Conservation (phyloP, 768 basidiomycete genomes). For the Pleurotus sapidus region DNA sequence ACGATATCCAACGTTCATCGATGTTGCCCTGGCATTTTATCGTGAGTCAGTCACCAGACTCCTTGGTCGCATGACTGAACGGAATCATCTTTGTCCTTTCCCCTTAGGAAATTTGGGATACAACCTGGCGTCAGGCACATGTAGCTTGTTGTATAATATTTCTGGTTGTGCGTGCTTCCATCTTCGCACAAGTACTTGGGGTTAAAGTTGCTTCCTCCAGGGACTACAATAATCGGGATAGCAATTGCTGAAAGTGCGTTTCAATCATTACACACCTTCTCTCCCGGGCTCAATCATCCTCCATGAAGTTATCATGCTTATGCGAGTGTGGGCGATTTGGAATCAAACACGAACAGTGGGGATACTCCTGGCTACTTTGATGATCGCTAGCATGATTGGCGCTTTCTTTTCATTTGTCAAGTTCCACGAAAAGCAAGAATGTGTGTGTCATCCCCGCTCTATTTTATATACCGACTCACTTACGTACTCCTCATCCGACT, state of each 20-base stretch:
- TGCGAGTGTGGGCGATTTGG: slow-evolving; percentile 1
- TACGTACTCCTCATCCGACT: no score
- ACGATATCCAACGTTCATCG: slow-evolving; percentile 2
- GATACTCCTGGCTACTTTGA: neutral
- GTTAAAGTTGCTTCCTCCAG: neutral
- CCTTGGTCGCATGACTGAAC: neutral
- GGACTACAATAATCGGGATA: neutral
- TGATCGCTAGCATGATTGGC: neutral
- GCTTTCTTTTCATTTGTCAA: neutral
- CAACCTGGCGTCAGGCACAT: neutral
- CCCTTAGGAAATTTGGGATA: neutral
- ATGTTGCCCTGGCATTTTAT: neutral
- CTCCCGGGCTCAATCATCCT: neutral
- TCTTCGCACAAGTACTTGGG: neutral
- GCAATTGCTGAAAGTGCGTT: neutral
- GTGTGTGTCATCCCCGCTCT: neutral
- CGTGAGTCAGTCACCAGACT: neutral
- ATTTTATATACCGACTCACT: neutral
- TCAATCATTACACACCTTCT: neutral
- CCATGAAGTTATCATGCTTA: neutral
- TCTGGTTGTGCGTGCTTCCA: neutral
- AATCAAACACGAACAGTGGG: neutral
- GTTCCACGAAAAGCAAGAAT: neutral
- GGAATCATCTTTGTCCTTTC: neutral
- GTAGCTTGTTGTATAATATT: neutral